phyloP scores from a whole-genome alignment of 805 yeast genomes.

The Cyberlindnera mississippiensis region DNA sequence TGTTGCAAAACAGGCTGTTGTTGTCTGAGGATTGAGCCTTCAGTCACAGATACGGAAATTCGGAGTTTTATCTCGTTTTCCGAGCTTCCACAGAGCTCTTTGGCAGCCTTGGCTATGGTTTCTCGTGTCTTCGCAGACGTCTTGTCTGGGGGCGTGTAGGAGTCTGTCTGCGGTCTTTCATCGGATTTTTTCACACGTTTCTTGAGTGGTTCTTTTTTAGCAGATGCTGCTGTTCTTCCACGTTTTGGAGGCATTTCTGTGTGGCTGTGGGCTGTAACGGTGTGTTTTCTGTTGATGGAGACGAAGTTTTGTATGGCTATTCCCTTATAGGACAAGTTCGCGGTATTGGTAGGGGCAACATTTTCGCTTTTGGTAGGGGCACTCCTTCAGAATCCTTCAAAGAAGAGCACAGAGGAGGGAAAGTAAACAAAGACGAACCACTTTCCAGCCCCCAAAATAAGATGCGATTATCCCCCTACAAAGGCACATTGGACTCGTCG shows the following conservation, averaged over 20 bases:
- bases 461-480: slow-evolving; percentile 1
- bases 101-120: neutral
- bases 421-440: neutral
- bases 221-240: neutral
- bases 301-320: no score
- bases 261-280: neutral
- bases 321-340: no score
- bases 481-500: neutral
- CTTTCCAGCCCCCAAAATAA: neutral
- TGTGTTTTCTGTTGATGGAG: no score
- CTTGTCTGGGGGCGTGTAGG: slow-evolving; percentile 11
- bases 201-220: slow-evolving; percentile 1
- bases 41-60: no score
- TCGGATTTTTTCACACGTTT: slow-evolving; percentile 4
- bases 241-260: slow-evolving; percentile 4
- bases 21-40: no score
- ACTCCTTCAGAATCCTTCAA: no score
- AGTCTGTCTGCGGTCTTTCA: slow-evolving; percentile 3
- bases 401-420: neutral
- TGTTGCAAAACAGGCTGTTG: slow-evolving; percentile 7
- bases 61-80: no score
- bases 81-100: no score
- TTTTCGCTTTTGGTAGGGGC: no score
- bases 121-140: slow-evolving; percentile 1
- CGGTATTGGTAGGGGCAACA: no score